Percentiles rank a stretch among this genome's conserved stretches.
Conservation (phyloP, 176 grass and related monocot species). For the Puya raimondii region DNA sequence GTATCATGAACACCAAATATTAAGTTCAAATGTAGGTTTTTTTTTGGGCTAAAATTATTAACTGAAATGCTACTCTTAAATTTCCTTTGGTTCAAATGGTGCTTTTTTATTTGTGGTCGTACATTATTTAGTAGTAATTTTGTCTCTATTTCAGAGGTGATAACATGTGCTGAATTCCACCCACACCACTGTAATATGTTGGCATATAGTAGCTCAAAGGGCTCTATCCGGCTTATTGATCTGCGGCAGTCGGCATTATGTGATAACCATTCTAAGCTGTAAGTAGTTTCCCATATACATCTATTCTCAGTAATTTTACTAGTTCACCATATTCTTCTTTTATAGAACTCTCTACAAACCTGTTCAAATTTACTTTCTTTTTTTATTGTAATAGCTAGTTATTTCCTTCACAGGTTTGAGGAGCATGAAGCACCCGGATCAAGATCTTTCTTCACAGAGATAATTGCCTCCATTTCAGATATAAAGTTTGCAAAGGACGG, state of each 20-base stretch:
- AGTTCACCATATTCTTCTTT: background rate
- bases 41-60: background rate
- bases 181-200: constrained; percentile 13
- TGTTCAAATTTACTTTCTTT: background rate
- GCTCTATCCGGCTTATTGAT: constrained; percentile 17
- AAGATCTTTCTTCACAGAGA: constrained; percentile 90
- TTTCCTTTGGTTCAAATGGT: background rate
- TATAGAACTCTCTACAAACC: background rate
- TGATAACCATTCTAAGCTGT: constrained; percentile 14
- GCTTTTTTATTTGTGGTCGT: background rate
- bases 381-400: constrained; percentile 18
- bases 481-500: constrained; percentile 79
- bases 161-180: constrained; percentile 16
- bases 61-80: background rate
- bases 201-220: constrained; percentile 16
- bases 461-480: constrained; percentile 87
- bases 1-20: background rate
- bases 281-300: constrained; percentile 4
- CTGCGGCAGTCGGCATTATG: constrained; percentile 14
- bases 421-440: constrained; percentile 73
- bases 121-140: background rate
- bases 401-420: constrained; percentile 55
- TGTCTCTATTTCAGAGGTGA: constrained; percentile 11
- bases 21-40: background rate
- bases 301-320: background rate